Evolutionary conservation across 305 asterid species (phyloP), one percentile per base, ranked within the genome.

Genomic region (Petunia hybrid): DNA sequence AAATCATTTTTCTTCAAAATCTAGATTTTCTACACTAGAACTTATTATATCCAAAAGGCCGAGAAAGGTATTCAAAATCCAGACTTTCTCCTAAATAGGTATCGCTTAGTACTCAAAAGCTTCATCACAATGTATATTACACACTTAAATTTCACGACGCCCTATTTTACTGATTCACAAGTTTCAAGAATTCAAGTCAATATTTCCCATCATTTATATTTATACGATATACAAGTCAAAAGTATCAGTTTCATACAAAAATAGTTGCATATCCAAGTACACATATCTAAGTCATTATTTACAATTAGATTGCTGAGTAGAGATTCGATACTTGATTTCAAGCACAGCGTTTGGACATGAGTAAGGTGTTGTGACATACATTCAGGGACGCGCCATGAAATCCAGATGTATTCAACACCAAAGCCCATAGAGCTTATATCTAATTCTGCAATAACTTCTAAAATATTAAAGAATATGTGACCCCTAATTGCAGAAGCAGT

Each of bases 211-310:
- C 43, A 35, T 14, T 59, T 16, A 43, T 70, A 22, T 31, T n/a
- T 36, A 45, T 68, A 41, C 53, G n/a, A 67, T 69, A 8, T 68
- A 70, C 22, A 70, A 70, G 41, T 45, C 16, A 69, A 70, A 45
- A 70, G 10, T 45, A 70, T 8, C 42, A 45, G 35, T 8, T 43
- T 70, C 59, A 22, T 70, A 45, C 13, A 22, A 40, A 31, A 70
- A 5, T 69, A 8, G 9, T 70, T 45, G 77, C 77, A 70, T 45
- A 45, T 70, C 77, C 41, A 70, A 22, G 59, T 45, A 70, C 59
- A 45, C 59, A 9, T 16, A 41, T 67, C 46, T 16, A 31, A 22
- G 14, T 14, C 22, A 22, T 43, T 53, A 45, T 70, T 22, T 22
- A 59, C 38, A 16, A 22, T 43, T 70, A 59, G 22, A 45, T 16